Conservation (phyloP, 192 early-diverging fungal genomes). For the Backusella tuberculispora region DNA sequence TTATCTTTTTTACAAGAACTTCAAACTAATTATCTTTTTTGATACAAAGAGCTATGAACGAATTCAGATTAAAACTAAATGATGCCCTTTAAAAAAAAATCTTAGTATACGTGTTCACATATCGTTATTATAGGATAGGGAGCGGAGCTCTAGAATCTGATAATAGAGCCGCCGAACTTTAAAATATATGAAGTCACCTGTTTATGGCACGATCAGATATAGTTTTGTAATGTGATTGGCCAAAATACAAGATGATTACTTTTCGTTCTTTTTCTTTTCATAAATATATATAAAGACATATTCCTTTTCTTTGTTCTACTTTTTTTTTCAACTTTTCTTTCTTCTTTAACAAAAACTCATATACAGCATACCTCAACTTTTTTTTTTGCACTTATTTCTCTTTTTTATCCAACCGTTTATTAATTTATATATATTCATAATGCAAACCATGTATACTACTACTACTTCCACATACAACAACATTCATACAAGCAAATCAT, state of each 20-base stretch:
- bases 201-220: slow-evolving; percentile 18
- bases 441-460: slow-evolving; percentile 23
- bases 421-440: neutral
- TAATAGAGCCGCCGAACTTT: slow-evolving; percentile 18
- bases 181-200: slow-evolving; percentile 19
- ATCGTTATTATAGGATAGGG: slow-evolving; percentile 11
- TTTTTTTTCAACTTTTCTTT: neutral
- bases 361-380: neutral
- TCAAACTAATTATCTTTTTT: neutral
- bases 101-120: neutral
- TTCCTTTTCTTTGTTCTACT: slow-evolving; percentile 27
- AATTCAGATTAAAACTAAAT: neutral
- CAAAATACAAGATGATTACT: neutral
- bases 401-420: neutral
- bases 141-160: slow-evolving; percentile 23
- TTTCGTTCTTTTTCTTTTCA: neutral
- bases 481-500: slow-evolving; percentile 18
- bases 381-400: slow-evolving; percentile 15
- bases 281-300: neutral
- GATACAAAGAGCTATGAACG: neutral
- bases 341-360: neutral
- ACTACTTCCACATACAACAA: neutral
- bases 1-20: neutral
- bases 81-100: neutral
- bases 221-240: neutral